Evolutionary conservation across 179 eudicot species (phyloP), one percentile per base, ranked within the genome.

Genomic region (Silene vulgaris): DNA sequence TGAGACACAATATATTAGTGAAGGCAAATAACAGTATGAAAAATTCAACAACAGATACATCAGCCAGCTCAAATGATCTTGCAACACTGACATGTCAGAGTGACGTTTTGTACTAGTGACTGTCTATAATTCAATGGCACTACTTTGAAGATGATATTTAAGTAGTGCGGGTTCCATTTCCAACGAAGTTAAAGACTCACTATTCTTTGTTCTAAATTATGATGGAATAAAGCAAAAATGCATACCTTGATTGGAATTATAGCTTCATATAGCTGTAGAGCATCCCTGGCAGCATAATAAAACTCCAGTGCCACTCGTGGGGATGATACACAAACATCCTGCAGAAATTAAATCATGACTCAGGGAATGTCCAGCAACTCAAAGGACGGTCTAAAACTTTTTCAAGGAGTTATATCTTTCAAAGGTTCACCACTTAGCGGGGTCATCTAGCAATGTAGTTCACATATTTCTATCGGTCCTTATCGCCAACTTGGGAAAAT

Each of bases 321-420:
- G 62, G 97, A 89, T 66, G 93, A 92, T 79, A 95, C 83, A 80
- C 97, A 93, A 71, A 92, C 90, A 87, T 90, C 97, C 99, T 95
- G 88, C 83, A 87, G 48, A 70, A 61, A 65, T 82, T 56, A 2
- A 72, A 72, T 14, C 40, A 77, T 74, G 62, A 30, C 8, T 28
- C 57, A 60, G 16, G 13, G 1, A 11, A 16, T 17, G 29, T 13
- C 73, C 32, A 64, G 60, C 0, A 30, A 50, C 8, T 63, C 75
- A 71, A 50, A 13, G 37, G 19, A 23, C 7, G 16, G 74, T 40
- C 54, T 26, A 40, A 69, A 40, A 40, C 20, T 69, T 30, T 20
- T 19, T 19, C 45, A 8, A 23, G 3, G 56, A 35, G 2, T 69
- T 5, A 3, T 40, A 30, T n/a, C 9, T 17, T 8, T 32, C 19